Base-by-base conservation (phyloP, 2,329 filamentous ascomycete species). In the Phialemonium atrogriseum region DNA sequence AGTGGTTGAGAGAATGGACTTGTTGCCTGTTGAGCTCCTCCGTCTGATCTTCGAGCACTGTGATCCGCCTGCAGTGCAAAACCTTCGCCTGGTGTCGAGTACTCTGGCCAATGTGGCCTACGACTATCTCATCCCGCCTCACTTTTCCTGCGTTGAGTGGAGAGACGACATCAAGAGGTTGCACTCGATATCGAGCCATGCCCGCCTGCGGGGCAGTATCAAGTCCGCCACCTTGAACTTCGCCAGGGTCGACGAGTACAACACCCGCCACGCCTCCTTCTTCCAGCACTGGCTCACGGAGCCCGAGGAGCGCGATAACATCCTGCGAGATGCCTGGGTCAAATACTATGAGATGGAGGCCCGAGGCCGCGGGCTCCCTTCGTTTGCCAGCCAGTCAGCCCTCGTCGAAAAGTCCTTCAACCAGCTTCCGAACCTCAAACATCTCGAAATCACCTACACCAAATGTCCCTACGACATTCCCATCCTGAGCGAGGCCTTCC, bases 201-300 rank as follows among this genome's bases (percentile, higher is more conserved):
- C 58, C 23, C 58, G 56, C 5, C 56, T 68, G 19, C 56, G 58
- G 30, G 46, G 46, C 25, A 55, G 52, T 36, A 60, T 70, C 46
- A 51, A 53, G 17, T 55, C 59, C 13, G 46, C 68, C 37, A 61
- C 57, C 35, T 56, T 70, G 44, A 66, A 66, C 44, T 55, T 70
- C 32, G 52, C 60, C 34, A 55, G 60, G 28, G 41, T 65, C 25
- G 53, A 61, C 39, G 55, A 57, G 34, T 59, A 61, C 33, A 55
- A 56, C 38, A 58, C 56, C 35, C 53, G 55, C 34, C 51, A 58
- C 35, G 42, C 47, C 13, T 48, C 49, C 7, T 53, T 46, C 41
- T 49, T 53, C 34, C 50, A 59, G 36, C 56, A 59, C 34, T 62
- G 55, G 45, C 42, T 55, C 14, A 44, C 52, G 33, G 51, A 56